Evolutionary conservation across 768 basidiomycete genomes (phyloP).

Genomic region (Pleurotus tuber-regium): DNA sequence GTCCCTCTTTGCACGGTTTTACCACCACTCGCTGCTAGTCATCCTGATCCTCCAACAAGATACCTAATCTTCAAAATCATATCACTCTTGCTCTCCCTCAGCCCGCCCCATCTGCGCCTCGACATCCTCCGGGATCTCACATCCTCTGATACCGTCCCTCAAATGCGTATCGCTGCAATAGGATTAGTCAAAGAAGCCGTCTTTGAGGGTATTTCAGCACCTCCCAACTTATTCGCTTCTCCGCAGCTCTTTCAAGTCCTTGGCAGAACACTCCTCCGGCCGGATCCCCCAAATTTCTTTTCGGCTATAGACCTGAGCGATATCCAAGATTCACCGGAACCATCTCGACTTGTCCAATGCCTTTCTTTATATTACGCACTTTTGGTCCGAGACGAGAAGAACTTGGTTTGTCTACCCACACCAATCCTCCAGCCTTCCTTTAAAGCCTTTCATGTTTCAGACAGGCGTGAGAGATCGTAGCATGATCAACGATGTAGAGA

Average conservation of each 20-base stretch:
- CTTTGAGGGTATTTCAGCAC: conserved; percentile 41
- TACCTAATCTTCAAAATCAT: conserved; percentile 63
- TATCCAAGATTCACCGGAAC: conserved; percentile 54
- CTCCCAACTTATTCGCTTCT: conserved; percentile 50
- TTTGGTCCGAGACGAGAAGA: conserved; percentile 53
- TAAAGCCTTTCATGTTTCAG: conserved; percentile 26
- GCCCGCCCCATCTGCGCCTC: conserved; percentile 47
- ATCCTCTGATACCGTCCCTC: conserved; percentile 47
- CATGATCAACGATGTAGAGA: conserved; percentile 41
- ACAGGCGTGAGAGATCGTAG: conserved; percentile 49
- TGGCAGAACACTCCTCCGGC: conserved; percentile 56
- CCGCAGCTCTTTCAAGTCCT: conserved; percentile 54
- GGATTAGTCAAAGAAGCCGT: conserved; percentile 68
- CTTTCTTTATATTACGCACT: conserved; percentile 69
- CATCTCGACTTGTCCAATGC: conserved; percentile 61
- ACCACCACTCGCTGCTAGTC: conserved; percentile 56
- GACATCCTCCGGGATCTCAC: conserved; percentile 56
- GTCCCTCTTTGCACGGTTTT: conserved; percentile 48
- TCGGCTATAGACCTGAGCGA: conserved; percentile 32
- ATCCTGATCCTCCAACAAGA: conserved; percentile 56
- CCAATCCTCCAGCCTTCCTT: not conserved
- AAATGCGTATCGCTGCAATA: conserved; percentile 68
- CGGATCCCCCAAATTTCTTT: conserved; percentile 55
- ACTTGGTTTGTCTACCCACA: conserved; percentile 39
- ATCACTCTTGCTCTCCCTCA: conserved; percentile 46